A percentile compares a stretch with the other conserved stretches of the same genome.
These are phyloP conservation scores for Cymodocea nodosa DNA, from an alignment of 116 monocot species.

Conservation along the genomic window DNA sequence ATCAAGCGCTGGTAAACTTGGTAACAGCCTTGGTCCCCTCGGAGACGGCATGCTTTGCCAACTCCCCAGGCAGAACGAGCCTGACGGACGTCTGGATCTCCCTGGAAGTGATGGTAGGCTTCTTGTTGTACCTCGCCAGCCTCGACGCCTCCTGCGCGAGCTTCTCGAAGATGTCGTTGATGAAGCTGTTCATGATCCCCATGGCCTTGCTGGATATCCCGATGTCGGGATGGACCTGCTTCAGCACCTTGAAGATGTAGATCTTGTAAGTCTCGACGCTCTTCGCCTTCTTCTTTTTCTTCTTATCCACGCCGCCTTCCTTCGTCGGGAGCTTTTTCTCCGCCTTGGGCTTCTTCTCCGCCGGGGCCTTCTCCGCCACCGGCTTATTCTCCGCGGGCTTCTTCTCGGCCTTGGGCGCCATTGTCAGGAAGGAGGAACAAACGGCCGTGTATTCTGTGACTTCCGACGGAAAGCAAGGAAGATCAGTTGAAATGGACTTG, in stretches of 20 bases:
- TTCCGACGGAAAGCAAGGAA: no score
- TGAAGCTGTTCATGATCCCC: slow-evolving; percentile 86
- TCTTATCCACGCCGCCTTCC: not conserved
- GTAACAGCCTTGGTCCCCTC: slow-evolving; percentile 79
- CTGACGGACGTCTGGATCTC: slow-evolving; percentile 90
- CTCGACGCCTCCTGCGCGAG: slow-evolving; percentile 49
- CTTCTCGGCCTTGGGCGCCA: slow-evolving; percentile 30
- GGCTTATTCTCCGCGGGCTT: slow-evolving; percentile 26
- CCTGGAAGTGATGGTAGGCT: slow-evolving; percentile 70
- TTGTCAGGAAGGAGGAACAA: not conserved
- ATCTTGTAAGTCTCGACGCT: slow-evolving; percentile 20
- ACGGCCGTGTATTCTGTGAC: no score
- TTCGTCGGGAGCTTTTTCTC: no score
- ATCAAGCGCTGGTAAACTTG: slow-evolving; percentile 20
- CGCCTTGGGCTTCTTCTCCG: no score
- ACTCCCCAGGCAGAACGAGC: slow-evolving; percentile 66
- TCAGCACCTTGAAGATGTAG: slow-evolving; percentile 23
- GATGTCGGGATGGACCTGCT: slow-evolving; percentile 64
- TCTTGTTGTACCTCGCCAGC: slow-evolving; percentile 72
- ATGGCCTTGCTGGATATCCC: slow-evolving; percentile 87
- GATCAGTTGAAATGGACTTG: no score
- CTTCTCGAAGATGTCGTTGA: slow-evolving; percentile 87
- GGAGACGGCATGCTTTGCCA: slow-evolving; percentile 80
- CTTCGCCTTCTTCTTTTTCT: slow-evolving; percentile 10
- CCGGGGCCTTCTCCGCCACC: no score